phyloP scores from a whole-genome alignment of 106 monocot genomes.

The Chionographis japonica region DNA sequence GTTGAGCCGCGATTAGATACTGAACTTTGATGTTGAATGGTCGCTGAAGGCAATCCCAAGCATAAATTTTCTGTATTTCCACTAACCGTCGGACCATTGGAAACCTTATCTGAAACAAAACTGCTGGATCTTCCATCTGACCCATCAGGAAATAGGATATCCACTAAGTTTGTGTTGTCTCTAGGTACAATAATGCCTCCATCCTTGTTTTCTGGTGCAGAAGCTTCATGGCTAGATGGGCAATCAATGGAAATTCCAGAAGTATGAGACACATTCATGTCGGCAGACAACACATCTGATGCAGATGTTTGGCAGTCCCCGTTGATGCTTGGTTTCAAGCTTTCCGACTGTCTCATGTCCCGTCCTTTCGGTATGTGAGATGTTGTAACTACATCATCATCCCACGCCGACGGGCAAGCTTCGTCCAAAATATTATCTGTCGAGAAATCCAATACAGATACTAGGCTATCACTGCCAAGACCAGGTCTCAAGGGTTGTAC shows the following conservation, averaged over 20 bases:
- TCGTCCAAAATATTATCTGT: not conserved
- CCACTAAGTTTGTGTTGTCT: not conserved
- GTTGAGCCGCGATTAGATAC: constrained; percentile 1
- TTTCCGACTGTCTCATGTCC: not conserved
- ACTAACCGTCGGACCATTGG: constrained; percentile 5
- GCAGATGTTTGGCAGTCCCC: not conserved
- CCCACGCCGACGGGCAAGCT: constrained; percentile 41
- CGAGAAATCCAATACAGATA: not conserved
- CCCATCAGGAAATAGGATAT: constrained; percentile 4
- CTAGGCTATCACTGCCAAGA: not conserved
- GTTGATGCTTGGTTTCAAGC: no score
- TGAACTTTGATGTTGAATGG: constrained; percentile 12
- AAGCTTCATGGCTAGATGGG: not conserved
- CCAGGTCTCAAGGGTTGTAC: not conserved
- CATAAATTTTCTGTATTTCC: constrained; percentile 16
- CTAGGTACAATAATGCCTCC: not conserved
- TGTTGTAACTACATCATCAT: constrained; percentile 33
- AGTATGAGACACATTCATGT: not conserved
- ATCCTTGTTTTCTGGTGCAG: constrained; percentile 10
- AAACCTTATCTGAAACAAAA: not conserved
- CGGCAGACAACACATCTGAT: constrained; percentile 5
- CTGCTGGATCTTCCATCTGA: constrained; percentile 1
- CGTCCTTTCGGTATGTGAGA: constrained; percentile 8
- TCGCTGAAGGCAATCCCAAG: constrained; percentile 18
- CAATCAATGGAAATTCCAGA: constrained; percentile 3